phyloP scores from a whole-genome alignment of 148 eudicot species.

The Amaranthus palmeri region DNA sequence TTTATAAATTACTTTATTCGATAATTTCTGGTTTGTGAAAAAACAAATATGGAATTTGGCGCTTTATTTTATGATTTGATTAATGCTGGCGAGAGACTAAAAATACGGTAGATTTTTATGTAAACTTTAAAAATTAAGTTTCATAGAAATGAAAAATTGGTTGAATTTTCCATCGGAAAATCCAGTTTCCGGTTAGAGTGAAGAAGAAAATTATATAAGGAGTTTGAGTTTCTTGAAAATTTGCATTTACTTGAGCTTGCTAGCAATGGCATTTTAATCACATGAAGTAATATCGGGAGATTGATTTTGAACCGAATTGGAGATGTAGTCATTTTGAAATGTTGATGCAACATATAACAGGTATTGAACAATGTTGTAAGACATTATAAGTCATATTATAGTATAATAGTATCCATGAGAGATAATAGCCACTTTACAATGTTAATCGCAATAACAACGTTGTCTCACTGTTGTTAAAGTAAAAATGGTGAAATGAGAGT shows the following conservation, averaged over 20 bases:
- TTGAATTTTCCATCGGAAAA: too few species aligned
- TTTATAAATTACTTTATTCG: background rate
- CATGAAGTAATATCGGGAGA: too few species aligned
- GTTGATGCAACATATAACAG: background rate
- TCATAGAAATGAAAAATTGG: too few species aligned
- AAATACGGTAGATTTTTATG: too few species aligned
- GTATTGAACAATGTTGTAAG: too few species aligned
- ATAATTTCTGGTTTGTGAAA: too few species aligned
- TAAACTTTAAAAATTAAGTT: background rate
- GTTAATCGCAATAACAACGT: background rate
- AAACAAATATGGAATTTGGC: too few species aligned
- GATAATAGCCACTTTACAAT: background rate
- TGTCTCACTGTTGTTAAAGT: background rate
- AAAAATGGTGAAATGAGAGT: background rate
- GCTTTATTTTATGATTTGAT: background rate
- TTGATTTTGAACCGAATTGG: background rate
- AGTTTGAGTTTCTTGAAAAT: background rate
- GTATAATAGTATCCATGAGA: background rate
- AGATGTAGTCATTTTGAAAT: background rate
- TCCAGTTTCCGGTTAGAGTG: too few species aligned
- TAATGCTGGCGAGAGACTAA: background rate
- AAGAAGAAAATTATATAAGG: too few species aligned
- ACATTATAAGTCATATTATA: background rate
- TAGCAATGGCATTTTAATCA: too few species aligned
- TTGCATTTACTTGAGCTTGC: background rate